These are phyloP conservation scores for Apiospora malaysiana DNA, from an alignment of 2,329 filamentous ascomycete species.

Conservation along the genomic window DNA sequence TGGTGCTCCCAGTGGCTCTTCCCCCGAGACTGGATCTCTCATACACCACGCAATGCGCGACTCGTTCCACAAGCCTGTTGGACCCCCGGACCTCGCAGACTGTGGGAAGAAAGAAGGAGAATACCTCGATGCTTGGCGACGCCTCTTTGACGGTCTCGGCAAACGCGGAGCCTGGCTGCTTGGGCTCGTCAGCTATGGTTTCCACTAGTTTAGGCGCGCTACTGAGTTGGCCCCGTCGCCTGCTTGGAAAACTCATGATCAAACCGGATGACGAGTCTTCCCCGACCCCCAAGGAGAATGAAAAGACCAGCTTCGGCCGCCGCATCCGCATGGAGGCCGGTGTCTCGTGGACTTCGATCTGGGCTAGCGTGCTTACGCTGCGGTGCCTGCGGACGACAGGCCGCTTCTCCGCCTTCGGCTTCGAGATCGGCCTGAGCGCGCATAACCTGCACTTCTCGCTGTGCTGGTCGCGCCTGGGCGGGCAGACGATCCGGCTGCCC, in stretches of 20 bases:
- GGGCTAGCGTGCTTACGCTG: constrained; percentile 48
- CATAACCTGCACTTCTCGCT: constrained; percentile 51
- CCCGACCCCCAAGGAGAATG: not conserved
- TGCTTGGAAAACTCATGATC: not conserved
- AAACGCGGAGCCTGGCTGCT: constrained; percentile 29
- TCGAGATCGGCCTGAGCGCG: constrained; percentile 50
- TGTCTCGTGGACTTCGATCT: constrained; percentile 44
- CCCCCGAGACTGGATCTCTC: constrained; percentile 50
- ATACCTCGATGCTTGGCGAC: not conserved
- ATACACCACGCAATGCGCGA: constrained; percentile 40
- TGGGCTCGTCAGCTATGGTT: constrained; percentile 32
- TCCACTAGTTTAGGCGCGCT: not conserved
- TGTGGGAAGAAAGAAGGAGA: constrained; percentile 33
- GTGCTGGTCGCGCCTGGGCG: constrained; percentile 53
- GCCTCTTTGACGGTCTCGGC: constrained; percentile 50
- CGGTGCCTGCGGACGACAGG: constrained; percentile 50
- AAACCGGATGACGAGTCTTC: not conserved
- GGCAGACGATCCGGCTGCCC: constrained; percentile 51
- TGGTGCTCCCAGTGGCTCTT: constrained; percentile 36
- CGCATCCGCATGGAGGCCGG: constrained; percentile 50
- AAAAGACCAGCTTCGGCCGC: not conserved
- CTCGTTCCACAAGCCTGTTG: constrained; percentile 1
- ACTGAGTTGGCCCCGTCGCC: not conserved
- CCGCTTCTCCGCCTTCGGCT: constrained; percentile 48
- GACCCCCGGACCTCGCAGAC: constrained; percentile 35